These are phyloP conservation scores for Backusella circina DNA, from an alignment of 192 early-diverging fungal genomes.

Conservation along the genomic window DNA sequence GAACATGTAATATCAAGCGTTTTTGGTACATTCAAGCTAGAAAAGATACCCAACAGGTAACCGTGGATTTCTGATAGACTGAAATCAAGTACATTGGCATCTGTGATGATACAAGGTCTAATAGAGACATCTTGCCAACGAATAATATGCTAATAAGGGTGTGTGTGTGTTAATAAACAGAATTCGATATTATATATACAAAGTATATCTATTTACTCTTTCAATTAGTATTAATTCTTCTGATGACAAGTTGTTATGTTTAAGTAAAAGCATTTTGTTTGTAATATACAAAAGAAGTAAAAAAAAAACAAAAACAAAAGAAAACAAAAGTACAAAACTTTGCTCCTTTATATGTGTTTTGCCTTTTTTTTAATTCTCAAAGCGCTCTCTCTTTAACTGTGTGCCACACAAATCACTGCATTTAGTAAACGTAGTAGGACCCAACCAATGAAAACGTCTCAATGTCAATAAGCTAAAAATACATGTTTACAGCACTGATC, in stretches of 20 bases:
- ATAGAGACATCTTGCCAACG: conserved; percentile 25
- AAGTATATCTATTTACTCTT: conserved; percentile 30
- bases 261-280: conserved; percentile 40
- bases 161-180: background rate
- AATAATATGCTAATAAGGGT: background rate
- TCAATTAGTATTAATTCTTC: conserved; percentile 57
- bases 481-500: background rate
- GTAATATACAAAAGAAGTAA: background rate
- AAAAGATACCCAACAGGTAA: conserved; percentile 77
- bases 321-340: background rate
- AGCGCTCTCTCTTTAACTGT: background rate
- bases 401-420: background rate
- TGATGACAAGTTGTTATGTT: conserved; percentile 41
- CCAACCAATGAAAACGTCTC: background rate
- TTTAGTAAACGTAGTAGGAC: background rate
- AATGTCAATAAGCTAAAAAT: background rate
- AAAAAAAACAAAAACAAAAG: background rate
- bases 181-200: conserved; percentile 5
- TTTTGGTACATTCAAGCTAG: conserved; percentile 52
- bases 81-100: conserved; percentile 63
- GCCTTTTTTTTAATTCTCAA: background rate
- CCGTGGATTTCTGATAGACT: conserved; percentile 73
- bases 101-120: conserved; percentile 54
- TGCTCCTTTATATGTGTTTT: conserved; percentile 1
- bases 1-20: conserved; percentile 53